Evolutionary conservation across 495 filamentous ascomycete species (phyloP), one percentile per base, ranked within the genome.

Genomic region (Pyrenula massariospora): DNA sequence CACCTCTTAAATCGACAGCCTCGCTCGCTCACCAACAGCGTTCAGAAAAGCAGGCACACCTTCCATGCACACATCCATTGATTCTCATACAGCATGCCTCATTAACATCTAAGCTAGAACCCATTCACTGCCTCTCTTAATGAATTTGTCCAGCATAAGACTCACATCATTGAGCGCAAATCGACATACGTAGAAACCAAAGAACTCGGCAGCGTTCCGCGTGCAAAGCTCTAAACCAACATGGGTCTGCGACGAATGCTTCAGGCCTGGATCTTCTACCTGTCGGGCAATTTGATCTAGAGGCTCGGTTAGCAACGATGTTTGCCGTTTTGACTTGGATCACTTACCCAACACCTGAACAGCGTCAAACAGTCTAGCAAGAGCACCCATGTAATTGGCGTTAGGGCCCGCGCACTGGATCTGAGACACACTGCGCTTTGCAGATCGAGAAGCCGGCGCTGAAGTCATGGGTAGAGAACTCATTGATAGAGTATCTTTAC

Each of bases 101-200:
- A 58, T 20, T 50, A 50, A 49, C 36, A 48, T 68, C 57, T n/a
- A 69, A 54, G 77, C 77, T 59, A 96, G 73, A 51, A 94, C 93
- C 92, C 91, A 97, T 72, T 98, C 92, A 61, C 83, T 94, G 31
- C 92, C 89, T 58, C 92, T 81, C 76, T 97, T 97, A 66, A 98
- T 84, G 65, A 92, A 97, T 69, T 97, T 98, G 69, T 98, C 93
- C 65, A 97, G 76, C 74, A 98, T 79, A 66, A 95, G 64, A 48
- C 83, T 77, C 58, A 98, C 73, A 69, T 98, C 93, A 8, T 85
- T 76, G 51, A 97, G 69, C 24, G 89, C 90, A 66, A 97, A 98
- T 15, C 94, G 88, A 68, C 92, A 96, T 19, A 98, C 77, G 66
- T 90, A 97, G 70, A 98, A 96, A 24, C 85, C 91, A 68, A 98